Percentiles rank a stretch among this genome's conserved stretches.
phyloP scores from a whole-genome alignment of 768 basidiomycete species.

The Russula dissimulans region DNA sequence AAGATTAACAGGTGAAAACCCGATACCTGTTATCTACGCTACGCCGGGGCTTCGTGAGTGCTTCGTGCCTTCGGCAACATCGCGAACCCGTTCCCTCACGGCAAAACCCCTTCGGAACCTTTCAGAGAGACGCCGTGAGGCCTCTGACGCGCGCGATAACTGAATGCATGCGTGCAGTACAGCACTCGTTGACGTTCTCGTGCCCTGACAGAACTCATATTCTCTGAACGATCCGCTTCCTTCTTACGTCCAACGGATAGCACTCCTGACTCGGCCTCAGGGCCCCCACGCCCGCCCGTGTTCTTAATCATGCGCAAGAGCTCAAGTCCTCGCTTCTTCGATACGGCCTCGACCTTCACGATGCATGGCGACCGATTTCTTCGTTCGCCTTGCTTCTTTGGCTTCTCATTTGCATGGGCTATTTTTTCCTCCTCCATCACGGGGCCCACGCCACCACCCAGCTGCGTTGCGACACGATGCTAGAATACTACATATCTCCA shows the following conservation, averaged over 20 bases:
- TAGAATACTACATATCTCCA: not conserved
- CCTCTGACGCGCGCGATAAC: not conserved
- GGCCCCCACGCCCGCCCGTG: too few species aligned
- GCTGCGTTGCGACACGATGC: not conserved
- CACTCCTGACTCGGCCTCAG: not conserved
- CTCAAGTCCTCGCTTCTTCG: not conserved
- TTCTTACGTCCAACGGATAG: constrained; percentile 10
- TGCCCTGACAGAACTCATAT: constrained; percentile 8
- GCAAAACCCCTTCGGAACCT: constrained; percentile 3
- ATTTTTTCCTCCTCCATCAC: not conserved
- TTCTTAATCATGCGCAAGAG: constrained; percentile 4
- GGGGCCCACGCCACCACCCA: not conserved
- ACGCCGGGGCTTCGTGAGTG: too few species aligned
- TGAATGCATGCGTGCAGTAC: not conserved
- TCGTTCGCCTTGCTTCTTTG: not conserved
- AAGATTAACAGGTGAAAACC: not conserved
- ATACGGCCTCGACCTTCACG: not conserved
- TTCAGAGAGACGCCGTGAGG: constrained; percentile 2
- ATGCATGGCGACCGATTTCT: not conserved
- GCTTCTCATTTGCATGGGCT: not conserved
- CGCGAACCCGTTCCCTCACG: not conserved
- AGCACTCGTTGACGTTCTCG: not conserved
- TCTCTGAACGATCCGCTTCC: constrained; percentile 13
- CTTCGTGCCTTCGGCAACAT: not conserved
- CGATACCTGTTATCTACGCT: not conserved